Evolutionary conservation across 1,284 basidiomycete genomes (phyloP).

Genomic region (Fomitopsis betulina): DNA sequence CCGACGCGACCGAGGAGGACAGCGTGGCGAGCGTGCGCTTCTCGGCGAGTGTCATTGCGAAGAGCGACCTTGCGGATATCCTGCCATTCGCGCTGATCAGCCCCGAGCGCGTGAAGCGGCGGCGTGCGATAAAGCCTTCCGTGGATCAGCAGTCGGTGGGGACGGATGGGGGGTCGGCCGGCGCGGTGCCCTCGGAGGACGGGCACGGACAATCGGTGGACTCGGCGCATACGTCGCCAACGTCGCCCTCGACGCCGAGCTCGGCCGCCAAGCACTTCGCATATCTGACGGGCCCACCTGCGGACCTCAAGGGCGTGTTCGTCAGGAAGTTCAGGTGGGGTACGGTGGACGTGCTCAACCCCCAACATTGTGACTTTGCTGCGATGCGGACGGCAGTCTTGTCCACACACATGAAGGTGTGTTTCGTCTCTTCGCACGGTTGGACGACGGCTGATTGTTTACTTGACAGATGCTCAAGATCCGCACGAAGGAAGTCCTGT

Average conservation of each 20-base stretch:
- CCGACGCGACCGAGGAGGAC: conserved; percentile 55
- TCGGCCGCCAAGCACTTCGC: conserved; percentile 32
- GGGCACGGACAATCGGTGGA: conserved; percentile 30
- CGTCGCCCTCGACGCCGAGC: conserved; percentile 18
- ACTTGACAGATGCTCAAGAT: conserved; percentile 62
- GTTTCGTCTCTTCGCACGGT: conserved; percentile 21
- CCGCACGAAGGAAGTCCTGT: conserved; percentile 76
- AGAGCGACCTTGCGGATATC: conserved; percentile 46
- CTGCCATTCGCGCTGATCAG: conserved; percentile 77
- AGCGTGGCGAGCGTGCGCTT: conserved; percentile 73
- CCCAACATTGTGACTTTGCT: conserved; percentile 78
- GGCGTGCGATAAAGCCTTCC: conserved; percentile 24
- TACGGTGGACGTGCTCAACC: conserved; percentile 76
- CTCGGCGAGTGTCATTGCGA: conserved; percentile 60
- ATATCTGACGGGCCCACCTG: conserved; percentile 49
- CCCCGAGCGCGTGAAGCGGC: conserved; percentile 49
- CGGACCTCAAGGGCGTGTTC: conserved; percentile 67
- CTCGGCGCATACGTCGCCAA: conserved; percentile 22
- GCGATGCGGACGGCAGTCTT: conserved; percentile 75
- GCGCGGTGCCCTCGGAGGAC: conserved; percentile 39
- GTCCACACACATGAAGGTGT: conserved; percentile 75
- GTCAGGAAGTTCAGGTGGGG: conserved; percentile 78
- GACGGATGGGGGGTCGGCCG: conserved; percentile 5
- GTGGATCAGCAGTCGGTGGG: conserved; percentile 13
- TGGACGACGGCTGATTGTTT: background rate